phyloP scores from a whole-genome alignment of 1,284 basidiomycete species.

The Vanrija sp. region DNA sequence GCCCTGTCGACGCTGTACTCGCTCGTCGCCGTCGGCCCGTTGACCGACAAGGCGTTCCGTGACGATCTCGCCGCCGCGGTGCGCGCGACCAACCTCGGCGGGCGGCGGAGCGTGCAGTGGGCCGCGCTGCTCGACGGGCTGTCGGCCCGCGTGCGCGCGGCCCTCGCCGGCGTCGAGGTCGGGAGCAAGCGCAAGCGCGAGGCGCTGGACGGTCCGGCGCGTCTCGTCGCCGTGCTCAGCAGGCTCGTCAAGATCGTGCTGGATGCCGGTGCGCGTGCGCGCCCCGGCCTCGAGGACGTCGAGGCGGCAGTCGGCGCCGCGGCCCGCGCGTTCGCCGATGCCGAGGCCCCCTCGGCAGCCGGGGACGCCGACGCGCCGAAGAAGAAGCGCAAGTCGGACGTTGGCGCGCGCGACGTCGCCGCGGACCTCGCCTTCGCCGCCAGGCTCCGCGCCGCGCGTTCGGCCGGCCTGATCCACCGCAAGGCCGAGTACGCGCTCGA shows the following conservation, averaged over 20 bases:
- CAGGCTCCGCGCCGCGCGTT: constrained; percentile 12
- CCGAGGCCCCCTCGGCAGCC: too few relatives aligned
- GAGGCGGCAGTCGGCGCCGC: constrained; percentile 10
- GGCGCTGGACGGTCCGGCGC: not conserved
- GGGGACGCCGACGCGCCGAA: constrained; percentile 1
- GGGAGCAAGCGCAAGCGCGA: constrained; percentile 15
- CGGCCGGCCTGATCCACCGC: constrained; percentile 2
- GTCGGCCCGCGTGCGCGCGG: not conserved
- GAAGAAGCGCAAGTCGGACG: constrained; percentile 13
- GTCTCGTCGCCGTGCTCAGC: constrained; percentile 9
- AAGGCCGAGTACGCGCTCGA: not conserved
- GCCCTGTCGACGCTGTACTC: constrained; percentile 23
- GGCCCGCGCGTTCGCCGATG: constrained; percentile 5
- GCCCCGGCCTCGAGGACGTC: constrained; percentile 10
- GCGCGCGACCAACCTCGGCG: constrained; percentile 11
- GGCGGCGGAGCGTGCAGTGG: constrained; percentile 12
- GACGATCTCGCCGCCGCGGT: constrained; percentile 10
- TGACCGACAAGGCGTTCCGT: constrained; percentile 12
- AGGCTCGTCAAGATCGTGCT: constrained; percentile 12
- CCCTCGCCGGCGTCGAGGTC: not conserved
- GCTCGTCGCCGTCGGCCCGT: constrained; percentile 23
- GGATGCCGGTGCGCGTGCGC: constrained; percentile 11
- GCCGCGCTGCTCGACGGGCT: constrained; percentile 12
- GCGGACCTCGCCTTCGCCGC: constrained; percentile 10
- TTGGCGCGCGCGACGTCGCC: not conserved